Conservation (phyloP, 495 filamentous ascomycete species). For the Astrothelium subdiscretum region DNA sequence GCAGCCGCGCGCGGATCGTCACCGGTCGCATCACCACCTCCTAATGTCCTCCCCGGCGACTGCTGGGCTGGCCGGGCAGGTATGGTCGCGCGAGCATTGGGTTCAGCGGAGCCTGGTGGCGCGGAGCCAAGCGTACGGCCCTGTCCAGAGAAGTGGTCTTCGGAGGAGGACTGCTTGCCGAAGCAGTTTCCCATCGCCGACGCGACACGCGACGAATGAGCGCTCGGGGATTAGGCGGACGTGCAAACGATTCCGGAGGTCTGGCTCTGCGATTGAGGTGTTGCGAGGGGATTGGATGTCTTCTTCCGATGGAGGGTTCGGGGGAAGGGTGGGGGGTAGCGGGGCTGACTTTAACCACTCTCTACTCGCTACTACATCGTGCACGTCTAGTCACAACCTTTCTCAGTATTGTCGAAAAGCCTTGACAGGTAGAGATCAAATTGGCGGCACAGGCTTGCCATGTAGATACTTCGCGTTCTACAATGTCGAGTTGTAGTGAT, state of each 20-base stretch:
- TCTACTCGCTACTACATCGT: no score
- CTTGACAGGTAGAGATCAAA: no score
- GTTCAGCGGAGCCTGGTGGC: slow-evolving; percentile 6
- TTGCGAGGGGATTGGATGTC: no score
- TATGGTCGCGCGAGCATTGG: slow-evolving; percentile 7
- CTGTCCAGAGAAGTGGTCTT: slow-evolving; percentile 17
- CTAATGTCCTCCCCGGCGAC: slow-evolving; percentile 10
- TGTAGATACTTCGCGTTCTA: no score
- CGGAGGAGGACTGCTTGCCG: slow-evolving; percentile 9
- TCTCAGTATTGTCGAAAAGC: no score
- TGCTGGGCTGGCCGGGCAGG: slow-evolving; percentile 11
- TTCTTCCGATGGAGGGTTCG: no score
- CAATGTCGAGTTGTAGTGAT: no score
- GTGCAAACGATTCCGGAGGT: no score
- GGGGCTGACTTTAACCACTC: no score
- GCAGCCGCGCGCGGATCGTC: slow-evolving; percentile 15
- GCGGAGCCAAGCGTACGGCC: slow-evolving; percentile 14
- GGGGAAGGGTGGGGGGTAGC: no score
- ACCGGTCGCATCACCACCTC: slow-evolving; percentile 1
- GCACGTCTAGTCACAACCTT: no score
- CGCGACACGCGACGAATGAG: not conserved
- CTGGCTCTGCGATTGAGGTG: not conserved
- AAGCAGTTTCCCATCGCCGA: slow-evolving; percentile 19
- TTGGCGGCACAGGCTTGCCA: no score
- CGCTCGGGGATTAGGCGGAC: not conserved